Evolutionary conservation across 202 grass and related monocot genomes (phyloP), one percentile per base, ranked within the genome.

Genomic region (Musa balbisiana): DNA sequence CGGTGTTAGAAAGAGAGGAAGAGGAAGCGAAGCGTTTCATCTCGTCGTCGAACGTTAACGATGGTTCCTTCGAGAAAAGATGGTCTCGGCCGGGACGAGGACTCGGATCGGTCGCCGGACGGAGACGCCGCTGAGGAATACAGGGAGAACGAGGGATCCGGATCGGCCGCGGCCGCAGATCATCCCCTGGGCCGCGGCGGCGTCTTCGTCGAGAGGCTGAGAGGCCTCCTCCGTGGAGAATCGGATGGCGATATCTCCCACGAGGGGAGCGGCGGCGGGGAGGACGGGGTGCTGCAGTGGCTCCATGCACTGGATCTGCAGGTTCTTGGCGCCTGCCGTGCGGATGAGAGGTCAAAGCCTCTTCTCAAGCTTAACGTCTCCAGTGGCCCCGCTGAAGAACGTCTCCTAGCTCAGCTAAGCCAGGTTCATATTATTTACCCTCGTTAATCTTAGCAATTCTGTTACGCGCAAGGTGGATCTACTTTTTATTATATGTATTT

Each of bases 281-380:
- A 52, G 56, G 65, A 1, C 75, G 70, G 23, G 13, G 26, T 75
- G 1, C 69, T 51, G 50, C 74, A 17, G 14, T 81, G 62, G 27
- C 64, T 69, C 15, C 78, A 75, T 24, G 71, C 81, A 12, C 54
- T 73, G 54, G 80, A 73, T 51, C 86, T 92, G 82, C 90, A 91
- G 85, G 62, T 87, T 13, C 53, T 89, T 43, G 94, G 94, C 17
- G 94, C 88, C 21, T 98, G 94, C 86, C 94, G 94, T 54, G 88
- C 87, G 51, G 90, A 93, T 52, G 94, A 98, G 68, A 84, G 85
- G 27, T 84, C 88, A 64, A 80, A 80, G 27, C 89, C 89, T 26
- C 78, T 90, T 55, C 84, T 90, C 80, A 85, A 83, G 74, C 84
- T 91, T 79, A 87, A 90, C 74, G 80, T 78, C 55, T 87, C 82